A percentile compares a stretch with the other conserved stretches of the same genome.
These are phyloP conservation scores for Lasiodiplodia citricola DNA, from an alignment of 2,329 filamentous ascomycete species.

Conservation along the genomic window DNA sequence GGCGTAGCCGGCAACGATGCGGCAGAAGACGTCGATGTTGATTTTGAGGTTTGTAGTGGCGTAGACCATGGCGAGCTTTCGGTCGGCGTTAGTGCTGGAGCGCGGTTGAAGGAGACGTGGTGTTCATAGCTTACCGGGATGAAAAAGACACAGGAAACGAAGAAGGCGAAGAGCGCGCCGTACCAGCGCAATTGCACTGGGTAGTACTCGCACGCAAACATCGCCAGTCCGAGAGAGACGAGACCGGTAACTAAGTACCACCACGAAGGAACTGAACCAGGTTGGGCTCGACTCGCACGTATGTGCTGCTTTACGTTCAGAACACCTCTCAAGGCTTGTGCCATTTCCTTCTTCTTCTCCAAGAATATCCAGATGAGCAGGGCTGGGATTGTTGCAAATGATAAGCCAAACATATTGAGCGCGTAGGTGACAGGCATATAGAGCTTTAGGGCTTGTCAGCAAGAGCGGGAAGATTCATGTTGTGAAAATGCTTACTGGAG, in stretches of 20 bases:
- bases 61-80: constrained; percentile 16
- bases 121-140: neutral
- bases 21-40: constrained; percentile 23
- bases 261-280: neutral
- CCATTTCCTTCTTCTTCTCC: constrained; percentile 16
- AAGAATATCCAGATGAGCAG: constrained; percentile 15
- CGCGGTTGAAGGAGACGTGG: neutral
- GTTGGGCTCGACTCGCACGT: neutral
- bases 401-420: constrained; percentile 18
- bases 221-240: constrained; percentile 3
- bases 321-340: neutral
- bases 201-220: constrained; percentile 22
- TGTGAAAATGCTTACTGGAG: constrained; percentile 34
- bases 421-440: constrained; percentile 30
- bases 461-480: too few species aligned
- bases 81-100: neutral
- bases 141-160: constrained; percentile 14
- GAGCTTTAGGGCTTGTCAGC: constrained; percentile 38
- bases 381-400: constrained; percentile 12
- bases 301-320: neutral
- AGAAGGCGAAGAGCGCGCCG: constrained; percentile 18
- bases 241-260: constrained; percentile 6
- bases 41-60: constrained; percentile 21
- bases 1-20: constrained; percentile 20
- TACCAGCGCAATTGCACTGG: constrained; percentile 20